Evolutionary conservation across 768 basidiomycete genomes (phyloP).

Genomic region (Phlebiopsis gigantea): DNA sequence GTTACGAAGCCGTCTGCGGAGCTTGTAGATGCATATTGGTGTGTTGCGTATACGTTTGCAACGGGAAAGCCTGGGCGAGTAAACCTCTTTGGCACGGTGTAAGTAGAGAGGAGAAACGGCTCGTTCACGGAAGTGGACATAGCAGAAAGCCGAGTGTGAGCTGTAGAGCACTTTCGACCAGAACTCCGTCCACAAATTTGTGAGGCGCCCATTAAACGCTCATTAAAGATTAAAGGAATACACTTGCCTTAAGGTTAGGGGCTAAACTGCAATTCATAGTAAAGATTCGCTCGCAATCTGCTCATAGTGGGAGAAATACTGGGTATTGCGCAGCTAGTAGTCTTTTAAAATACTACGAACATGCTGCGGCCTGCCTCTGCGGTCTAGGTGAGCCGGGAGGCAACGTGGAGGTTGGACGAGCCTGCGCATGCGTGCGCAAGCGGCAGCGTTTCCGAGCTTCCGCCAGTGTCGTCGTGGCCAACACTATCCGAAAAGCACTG

Average conservation of each 20-base stretch:
- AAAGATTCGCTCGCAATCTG: background rate
- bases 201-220: background rate
- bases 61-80: constrained; percentile 13
- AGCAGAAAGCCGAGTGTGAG: constrained; percentile 6
- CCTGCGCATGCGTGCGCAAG: background rate
- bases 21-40: constrained; percentile 26
- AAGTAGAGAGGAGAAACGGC: constrained; percentile 36
- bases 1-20: constrained; percentile 53
- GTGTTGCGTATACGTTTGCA: constrained; percentile 30
- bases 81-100: constrained; percentile 23
- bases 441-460: constrained; percentile 5
- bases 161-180: background rate
- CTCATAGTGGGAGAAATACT: too few relatives aligned
- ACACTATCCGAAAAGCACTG: background rate
- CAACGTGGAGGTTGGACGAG: background rate
- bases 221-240: background rate
- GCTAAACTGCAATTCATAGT: background rate
- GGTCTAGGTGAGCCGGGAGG: background rate
- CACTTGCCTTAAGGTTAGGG: background rate
- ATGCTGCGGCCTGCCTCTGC: background rate
- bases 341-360: background rate
- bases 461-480: constrained; percentile 2
- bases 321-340: background rate
- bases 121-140: constrained; percentile 33
- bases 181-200: constrained; percentile 2